A percentile compares a stretch with the other conserved stretches of the same genome.
phyloP scores from a whole-genome alignment of 306 rosid genomes.

The Trifolium dubium region DNA sequence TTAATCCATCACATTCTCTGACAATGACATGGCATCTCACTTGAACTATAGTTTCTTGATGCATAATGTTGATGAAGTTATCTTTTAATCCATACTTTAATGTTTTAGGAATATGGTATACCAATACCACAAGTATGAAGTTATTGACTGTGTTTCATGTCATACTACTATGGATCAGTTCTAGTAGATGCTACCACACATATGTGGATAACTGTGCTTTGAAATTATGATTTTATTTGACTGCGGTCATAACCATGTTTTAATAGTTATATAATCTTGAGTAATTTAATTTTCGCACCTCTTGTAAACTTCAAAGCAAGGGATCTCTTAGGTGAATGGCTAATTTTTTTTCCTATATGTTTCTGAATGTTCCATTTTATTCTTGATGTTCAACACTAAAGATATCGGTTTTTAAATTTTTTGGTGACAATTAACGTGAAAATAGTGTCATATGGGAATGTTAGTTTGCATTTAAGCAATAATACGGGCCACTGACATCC shows the following conservation, averaged over 20 bases:
- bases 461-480: constrained; percentile 14
- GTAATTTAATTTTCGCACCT: constrained; percentile 13
- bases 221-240: constrained; percentile 6
- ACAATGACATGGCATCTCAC: constrained; percentile 4
- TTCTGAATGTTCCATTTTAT: constrained; percentile 9
- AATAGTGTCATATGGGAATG: constrained; percentile 23
- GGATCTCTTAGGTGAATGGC: constrained; percentile 8
- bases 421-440: constrained; percentile 1
- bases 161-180: constrained; percentile 16
- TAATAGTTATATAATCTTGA: background rate
- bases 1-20: constrained; percentile 11
- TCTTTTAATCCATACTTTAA: constrained; percentile 1
- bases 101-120: constrained; percentile 12
- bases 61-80: constrained; percentile 31
- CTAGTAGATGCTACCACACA: constrained; percentile 13
- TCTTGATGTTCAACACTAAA: constrained; percentile 20
- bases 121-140: background rate
- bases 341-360: constrained; percentile 2
- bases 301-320: constrained; percentile 18
- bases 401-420: background rate
- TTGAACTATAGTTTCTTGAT: background rate
- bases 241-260: background rate
- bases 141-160: constrained; percentile 25
- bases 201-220: constrained; percentile 2
- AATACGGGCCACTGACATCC: constrained; percentile 12